phyloP scores from a whole-genome alignment of 331 rosid genomes.

The Quercus phellos region DNA sequence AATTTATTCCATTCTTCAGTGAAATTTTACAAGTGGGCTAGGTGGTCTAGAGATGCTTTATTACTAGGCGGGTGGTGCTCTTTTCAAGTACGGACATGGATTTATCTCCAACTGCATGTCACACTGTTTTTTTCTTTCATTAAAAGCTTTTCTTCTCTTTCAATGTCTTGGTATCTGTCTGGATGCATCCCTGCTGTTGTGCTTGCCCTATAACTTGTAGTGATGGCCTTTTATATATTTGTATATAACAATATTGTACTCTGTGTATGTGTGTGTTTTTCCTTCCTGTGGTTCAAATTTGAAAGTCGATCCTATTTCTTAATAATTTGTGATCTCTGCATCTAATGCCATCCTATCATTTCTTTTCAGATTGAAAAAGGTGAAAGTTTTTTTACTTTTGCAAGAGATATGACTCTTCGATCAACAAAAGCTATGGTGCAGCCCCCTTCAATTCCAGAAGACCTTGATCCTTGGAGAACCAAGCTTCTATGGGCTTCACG shows the following conservation, averaged over 20 bases:
- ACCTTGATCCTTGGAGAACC: slow-evolving; percentile 83
- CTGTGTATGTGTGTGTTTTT: not conserved
- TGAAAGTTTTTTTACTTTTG: slow-evolving; percentile 87
- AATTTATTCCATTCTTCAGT: not conserved
- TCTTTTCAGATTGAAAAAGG: slow-evolving; percentile 73
- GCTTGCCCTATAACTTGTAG: not conserved
- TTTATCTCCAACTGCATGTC: not conserved
- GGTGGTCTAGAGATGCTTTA: not conserved
- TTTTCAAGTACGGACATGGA: not conserved
- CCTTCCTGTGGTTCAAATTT: not conserved
- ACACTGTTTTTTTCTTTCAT: not conserved
- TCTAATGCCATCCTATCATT: slow-evolving; percentile 11
- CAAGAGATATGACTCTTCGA: slow-evolving; percentile 80
- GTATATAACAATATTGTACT: not conserved
- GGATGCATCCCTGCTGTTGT: not conserved
- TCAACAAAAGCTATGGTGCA: slow-evolving; percentile 79
- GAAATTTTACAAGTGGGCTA: not conserved
- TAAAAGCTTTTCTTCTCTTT: not conserved
- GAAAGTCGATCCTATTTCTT: not conserved
- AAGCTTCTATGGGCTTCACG: slow-evolving; percentile 95
- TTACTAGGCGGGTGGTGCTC: not conserved
- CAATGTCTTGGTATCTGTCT: not conserved
- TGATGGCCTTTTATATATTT: not conserved
- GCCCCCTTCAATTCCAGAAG: slow-evolving; percentile 52
- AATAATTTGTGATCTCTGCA: not conserved